Evolutionary conservation across 306 rosid genomes (phyloP), one percentile per base, ranked within the genome.

Genomic region (Glycine soja): DNA sequence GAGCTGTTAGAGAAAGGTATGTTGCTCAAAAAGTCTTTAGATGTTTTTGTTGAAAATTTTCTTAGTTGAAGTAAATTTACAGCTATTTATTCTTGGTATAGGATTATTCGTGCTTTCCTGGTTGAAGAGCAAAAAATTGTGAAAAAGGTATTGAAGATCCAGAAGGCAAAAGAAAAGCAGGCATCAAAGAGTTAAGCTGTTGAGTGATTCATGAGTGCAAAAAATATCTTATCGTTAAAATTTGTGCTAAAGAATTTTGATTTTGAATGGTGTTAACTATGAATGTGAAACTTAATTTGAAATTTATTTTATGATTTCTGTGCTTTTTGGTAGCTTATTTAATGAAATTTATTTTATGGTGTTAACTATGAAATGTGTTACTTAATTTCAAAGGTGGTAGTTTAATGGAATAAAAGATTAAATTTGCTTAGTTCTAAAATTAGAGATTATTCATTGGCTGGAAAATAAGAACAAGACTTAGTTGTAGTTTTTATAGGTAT

Each of bases 91-190:
- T 69, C 7, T 73, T 54, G 72, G 42, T 51, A 2, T 59, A 91
- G 98, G 89, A 91, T 93, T 59, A 90, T 93, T 53, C 91, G 97
- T 13, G 97, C 98, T 10, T 93, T 93, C 84, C 86, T 93, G 83
- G 97, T 93, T 12, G 98, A 93, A 75, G 98, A 93, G 83, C 98
- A 93, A 48, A 93, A 93, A 85, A 93, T 93, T 79, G 98, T 93
- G 86, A 93, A 93, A 50, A 93, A 93, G 86, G 98, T 93, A 15
- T 85, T 93, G 98, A 93, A 93, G 97, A 93, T 93, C 79, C 98
- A 93, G 78, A 91, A 91, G 89, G 87, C 94, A 45, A 93, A 93
- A 82, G 98, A 93, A 79, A 93, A 87, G 88, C 90, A 61, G 74
- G 86, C 98, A 15, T 38, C 83, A 1, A 93, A 84, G 90, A 85